Evolutionary conservation across 352 stramenopile species (phyloP).

Genomic region (Blastocystis hominis): DNA sequence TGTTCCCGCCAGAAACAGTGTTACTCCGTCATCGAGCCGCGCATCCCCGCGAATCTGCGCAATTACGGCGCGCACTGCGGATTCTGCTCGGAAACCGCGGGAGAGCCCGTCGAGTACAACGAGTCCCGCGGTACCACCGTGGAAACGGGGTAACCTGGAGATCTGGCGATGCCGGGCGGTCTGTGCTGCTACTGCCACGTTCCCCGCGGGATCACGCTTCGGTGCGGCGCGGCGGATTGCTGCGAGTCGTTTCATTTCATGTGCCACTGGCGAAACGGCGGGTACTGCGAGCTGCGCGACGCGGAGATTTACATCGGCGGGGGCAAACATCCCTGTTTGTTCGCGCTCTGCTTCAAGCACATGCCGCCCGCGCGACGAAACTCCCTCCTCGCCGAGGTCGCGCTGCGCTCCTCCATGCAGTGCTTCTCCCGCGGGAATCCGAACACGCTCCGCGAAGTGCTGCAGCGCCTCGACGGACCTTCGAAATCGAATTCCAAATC

Average conservation of each 20-base stretch:
- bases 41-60: not conserved
- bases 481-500: not conserved
- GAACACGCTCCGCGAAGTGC: not conserved
- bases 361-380: not conserved
- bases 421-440: not conserved
- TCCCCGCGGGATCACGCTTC: not conserved
- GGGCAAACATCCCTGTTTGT: not conserved
- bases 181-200: slow-evolving; percentile 42
- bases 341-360: not conserved
- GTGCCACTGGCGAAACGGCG: slow-evolving; percentile 22
- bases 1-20: not conserved
- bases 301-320: not conserved
- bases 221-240: not conserved
- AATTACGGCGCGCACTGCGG: not conserved
- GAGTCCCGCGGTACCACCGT: not conserved
- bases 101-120: not conserved
- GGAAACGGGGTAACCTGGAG: not conserved
- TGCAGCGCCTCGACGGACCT: not conserved
- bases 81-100: not conserved
- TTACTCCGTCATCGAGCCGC: not conserved
- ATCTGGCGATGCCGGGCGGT: not conserved
- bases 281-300: not conserved
- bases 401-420: not conserved
- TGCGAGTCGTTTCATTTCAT: not conserved
- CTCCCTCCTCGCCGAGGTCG: not conserved